Conservation (phyloP, 2,329 filamentous ascomycete species). For the Ascochyta pisi region DNA sequence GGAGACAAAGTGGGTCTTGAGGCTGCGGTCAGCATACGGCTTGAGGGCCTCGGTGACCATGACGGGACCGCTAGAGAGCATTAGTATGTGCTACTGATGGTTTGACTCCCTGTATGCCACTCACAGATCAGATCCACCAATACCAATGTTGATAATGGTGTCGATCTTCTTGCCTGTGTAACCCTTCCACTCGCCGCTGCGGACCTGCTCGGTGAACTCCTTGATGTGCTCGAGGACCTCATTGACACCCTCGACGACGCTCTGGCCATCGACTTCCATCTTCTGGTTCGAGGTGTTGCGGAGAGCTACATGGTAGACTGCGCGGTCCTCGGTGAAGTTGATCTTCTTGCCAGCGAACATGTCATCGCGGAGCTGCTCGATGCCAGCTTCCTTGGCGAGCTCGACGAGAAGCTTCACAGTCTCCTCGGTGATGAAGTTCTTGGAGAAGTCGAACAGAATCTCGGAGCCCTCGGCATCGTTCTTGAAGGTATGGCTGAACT, state of each 20-base stretch:
- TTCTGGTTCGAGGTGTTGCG: constrained; percentile 86
- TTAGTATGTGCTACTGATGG: constrained; percentile 27
- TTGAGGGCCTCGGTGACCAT: constrained; percentile 99
- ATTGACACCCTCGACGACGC: constrained; percentile 94
- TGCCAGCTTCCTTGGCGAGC: constrained; percentile 86
- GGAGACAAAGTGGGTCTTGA: constrained; percentile 96
- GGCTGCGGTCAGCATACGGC: constrained; percentile 83
- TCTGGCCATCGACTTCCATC: constrained; percentile 85
- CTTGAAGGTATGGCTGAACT: constrained; percentile 85
- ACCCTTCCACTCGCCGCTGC: constrained; percentile 95
- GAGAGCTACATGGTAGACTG: constrained; percentile 93
- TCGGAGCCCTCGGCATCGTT: constrained; percentile 80
- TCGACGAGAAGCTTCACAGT: constrained; percentile 85
- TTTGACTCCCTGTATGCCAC: constrained; percentile 46
- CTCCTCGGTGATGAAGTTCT: constrained; percentile 97
- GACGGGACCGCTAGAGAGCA: constrained; percentile 74
- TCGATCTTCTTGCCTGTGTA: constrained; percentile 97
- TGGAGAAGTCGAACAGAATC: constrained; percentile 97
- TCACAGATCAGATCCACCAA: constrained; percentile 97
- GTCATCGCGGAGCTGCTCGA: constrained; percentile 93
- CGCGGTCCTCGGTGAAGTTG: constrained; percentile 97
- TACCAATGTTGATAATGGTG: constrained; percentile 96
- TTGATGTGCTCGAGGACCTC: constrained; percentile 95
- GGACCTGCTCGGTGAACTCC: constrained; percentile 93
- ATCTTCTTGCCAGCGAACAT: constrained; percentile 99